phyloP scores from a whole-genome alignment of 495 filamentous ascomycete species.

The Glutinoglossum americanum region DNA sequence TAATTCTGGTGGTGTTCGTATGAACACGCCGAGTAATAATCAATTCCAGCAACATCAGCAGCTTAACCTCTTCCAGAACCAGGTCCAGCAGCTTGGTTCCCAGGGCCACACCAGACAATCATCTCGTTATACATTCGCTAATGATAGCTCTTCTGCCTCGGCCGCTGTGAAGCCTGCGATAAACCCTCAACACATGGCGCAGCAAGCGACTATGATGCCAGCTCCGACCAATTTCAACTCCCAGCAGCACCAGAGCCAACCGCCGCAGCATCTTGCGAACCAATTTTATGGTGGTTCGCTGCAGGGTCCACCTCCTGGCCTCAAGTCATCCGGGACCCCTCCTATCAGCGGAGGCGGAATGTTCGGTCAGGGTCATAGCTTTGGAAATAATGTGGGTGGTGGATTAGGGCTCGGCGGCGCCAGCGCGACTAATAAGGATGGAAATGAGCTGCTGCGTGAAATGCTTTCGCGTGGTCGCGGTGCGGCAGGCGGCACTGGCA shows the following conservation, averaged over 20 bases:
- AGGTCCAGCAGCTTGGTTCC: constrained; percentile 26
- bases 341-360: constrained; percentile 58
- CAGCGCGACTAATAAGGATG: constrained; percentile 37
- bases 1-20: background rate
- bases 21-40: constrained; percentile 9
- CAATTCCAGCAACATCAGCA: constrained; percentile 18
- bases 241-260: constrained; percentile 30
- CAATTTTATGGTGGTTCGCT: constrained; percentile 48
- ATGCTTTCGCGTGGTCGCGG: constrained; percentile 37
- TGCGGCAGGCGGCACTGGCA: constrained; percentile 15
- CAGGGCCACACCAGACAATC: constrained; percentile 71
- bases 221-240: constrained; percentile 20
- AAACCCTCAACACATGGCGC: constrained; percentile 69
- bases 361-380: constrained; percentile 60
- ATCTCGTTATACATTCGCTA: constrained; percentile 76
- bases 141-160: constrained; percentile 41
- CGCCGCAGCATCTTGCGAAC: constrained; percentile 24
- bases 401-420: constrained; percentile 46
- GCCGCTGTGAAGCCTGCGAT: constrained; percentile 59
- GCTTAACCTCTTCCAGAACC: constrained; percentile 38
- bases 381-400: constrained; percentile 35
- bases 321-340: constrained; percentile 85
- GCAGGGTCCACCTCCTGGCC: constrained; percentile 79
- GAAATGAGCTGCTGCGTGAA: constrained; percentile 60
- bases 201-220: constrained; percentile 81